phyloP scores from a whole-genome alignment of 176 grass and related monocot species.

The Oryza nivara region DNA sequence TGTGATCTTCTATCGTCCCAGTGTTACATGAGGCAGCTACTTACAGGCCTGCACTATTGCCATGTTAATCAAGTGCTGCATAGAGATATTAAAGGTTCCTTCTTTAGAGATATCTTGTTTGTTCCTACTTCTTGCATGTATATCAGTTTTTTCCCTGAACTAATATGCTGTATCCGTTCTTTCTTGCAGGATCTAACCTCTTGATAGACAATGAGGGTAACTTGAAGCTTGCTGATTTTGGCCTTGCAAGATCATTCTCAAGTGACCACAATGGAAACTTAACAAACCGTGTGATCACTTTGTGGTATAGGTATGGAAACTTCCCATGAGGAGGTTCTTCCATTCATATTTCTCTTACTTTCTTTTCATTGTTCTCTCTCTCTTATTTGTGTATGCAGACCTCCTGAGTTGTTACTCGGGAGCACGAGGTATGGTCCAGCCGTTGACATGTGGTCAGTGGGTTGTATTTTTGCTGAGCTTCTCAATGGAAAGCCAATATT shows the following conservation, averaged over 20 bases:
- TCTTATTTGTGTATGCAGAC: conserved; percentile 54
- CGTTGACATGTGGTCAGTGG: conserved; percentile 98
- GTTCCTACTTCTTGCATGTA: background rate
- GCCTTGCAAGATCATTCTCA: conserved; percentile 84
- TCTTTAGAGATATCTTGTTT: background rate
- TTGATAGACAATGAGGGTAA: conserved; percentile 98
- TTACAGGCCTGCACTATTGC: conserved; percentile 83
- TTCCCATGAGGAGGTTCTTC: background rate
- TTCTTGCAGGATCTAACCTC: conserved; percentile 76
- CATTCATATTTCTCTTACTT: conserved; percentile 6
- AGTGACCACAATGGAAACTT: conserved; percentile 90
- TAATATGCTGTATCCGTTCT: conserved; percentile 10
- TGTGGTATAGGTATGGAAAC: conserved; percentile 83
- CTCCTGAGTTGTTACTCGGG: conserved; percentile 87
- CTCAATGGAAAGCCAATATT: conserved; percentile 93
- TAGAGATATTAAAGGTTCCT: conserved; percentile 91
- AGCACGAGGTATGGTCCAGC: conserved; percentile 89
- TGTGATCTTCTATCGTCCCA: conserved; percentile 15
- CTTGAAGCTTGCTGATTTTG: conserved; percentile 97
- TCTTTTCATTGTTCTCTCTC: background rate
- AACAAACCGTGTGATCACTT: conserved; percentile 93
- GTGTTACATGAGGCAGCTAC: conserved; percentile 91
- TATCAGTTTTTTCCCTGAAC: background rate
- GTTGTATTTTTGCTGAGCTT: conserved; percentile 97
- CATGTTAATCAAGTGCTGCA: conserved; percentile 93